Conservation (phyloP, 108 stramenopile genomes). For the Phaeodactylum tricornutum region DNA sequence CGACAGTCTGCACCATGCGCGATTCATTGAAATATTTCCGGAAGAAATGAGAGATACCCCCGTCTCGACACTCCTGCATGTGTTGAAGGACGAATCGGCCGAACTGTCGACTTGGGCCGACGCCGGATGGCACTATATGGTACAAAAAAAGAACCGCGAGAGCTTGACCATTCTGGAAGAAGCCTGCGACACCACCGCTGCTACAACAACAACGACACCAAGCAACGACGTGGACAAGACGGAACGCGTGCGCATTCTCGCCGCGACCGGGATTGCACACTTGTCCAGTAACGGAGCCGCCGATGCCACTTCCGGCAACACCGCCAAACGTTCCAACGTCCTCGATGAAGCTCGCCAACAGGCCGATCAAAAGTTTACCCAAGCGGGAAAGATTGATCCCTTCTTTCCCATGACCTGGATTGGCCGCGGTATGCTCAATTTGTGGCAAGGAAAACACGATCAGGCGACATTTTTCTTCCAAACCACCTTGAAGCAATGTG, state of each 20-base stretch:
- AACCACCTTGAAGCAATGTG: constrained; percentile 60
- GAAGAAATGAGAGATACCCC: constrained; percentile 63
- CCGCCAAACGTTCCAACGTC: constrained; percentile 10
- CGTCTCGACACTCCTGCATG: constrained; percentile 35
- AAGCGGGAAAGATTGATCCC: constrained; percentile 58
- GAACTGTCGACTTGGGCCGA: constrained; percentile 46
- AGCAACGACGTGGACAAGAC: constrained; percentile 20
- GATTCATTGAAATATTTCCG: constrained; percentile 78
- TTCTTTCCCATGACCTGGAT: constrained; percentile 84
- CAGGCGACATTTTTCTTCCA: constrained; percentile 81
- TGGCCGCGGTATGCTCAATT: constrained; percentile 67
- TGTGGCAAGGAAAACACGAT: constrained; percentile 34
- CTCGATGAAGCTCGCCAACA: constrained; percentile 41
- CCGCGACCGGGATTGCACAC: constrained; percentile 67
- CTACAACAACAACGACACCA: too few species aligned
- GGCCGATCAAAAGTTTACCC: constrained; percentile 66
- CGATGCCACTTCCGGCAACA: constrained; percentile 4
- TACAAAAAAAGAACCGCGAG: constrained; percentile 40
- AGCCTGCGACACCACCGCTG: constrained; percentile 24
- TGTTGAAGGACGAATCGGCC: constrained; percentile 60
- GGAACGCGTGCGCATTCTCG: constrained; percentile 47
- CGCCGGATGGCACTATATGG: constrained; percentile 57
- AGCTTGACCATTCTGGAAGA: constrained; percentile 48
- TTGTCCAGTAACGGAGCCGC: constrained; percentile 24
- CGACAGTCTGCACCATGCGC: too few species aligned